Base-by-base conservation (phyloP, 2,329 filamentous ascomycete genomes). In the Alternaria burnsii region DNA sequence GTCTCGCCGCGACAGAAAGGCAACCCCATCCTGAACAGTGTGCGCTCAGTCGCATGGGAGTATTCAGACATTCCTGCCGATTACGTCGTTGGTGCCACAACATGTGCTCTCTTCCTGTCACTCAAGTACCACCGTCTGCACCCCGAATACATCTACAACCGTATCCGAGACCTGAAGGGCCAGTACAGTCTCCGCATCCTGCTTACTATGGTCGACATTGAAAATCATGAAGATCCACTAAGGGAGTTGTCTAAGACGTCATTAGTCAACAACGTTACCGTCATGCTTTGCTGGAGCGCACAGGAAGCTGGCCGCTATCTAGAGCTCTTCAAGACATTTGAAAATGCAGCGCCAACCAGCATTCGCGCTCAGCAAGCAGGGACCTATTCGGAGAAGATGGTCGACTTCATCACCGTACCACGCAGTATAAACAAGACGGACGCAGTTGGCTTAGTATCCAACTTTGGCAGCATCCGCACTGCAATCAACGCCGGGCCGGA, bases 41-140 rank as follows among this genome's bases (percentile, higher is more conserved):
- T 99, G 70, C 89, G 90, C 61, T 89, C 91, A 1, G 85, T 96
- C 59, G 87, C 93, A 0, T 99, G 95, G 95, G 95, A 99, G 79
- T 98, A 97, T 79, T 94, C 92, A 63, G 94, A 98, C 73, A 97
- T 97, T n/a, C 90, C 91, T 1, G 92, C 94, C 32, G 95, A 99
- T 80, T 99, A 96, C 77, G 90, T 94, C 9, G 84, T 98, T 48
- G 94, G 95, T 0, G 76, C 87, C 42, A 97, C 93, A 0, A 97
- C 94, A 7, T 97, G 94, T 73, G 94, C 92, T 0, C 85, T 99
- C 5, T 99, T 98, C 76, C 83, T 99, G 42, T 96, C 92, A 48
- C 86, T 99, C 55, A 99, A 98, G 79, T 99, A 99, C 79, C 95
- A 99, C 79, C 92, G 94, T 28, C 85, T 99, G 53, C 95, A 99